Percentiles rank a stretch among this genome's conserved stretches.
Conservation (phyloP, 1,139 yeast genomes). For the Diutina scorzettiae region DNA sequence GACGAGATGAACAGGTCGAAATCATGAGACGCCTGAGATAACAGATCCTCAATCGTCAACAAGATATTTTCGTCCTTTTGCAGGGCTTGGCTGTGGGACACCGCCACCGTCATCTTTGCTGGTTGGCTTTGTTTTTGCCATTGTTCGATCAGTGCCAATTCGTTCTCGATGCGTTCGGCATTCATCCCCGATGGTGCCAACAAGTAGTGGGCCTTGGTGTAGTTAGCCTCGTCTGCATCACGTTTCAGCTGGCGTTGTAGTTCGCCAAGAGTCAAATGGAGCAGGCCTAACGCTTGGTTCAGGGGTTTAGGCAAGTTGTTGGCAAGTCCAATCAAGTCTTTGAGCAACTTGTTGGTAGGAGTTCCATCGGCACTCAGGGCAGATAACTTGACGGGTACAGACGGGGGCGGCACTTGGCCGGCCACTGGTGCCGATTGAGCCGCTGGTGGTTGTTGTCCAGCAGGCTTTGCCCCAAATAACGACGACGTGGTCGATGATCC, state of each 20-base stretch:
- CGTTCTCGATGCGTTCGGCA: conserved; percentile 75
- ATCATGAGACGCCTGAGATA: conserved; percentile 64
- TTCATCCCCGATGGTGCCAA: conserved; percentile 85
- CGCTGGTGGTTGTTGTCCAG: not conserved
- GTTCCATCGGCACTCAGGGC: not conserved
- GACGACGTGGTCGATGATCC: not conserved
- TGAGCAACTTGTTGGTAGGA: conserved; percentile 20
- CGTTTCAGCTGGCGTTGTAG: conserved; percentile 62
- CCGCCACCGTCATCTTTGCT: not conserved
- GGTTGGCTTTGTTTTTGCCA: conserved; percentile 10
- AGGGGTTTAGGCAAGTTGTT: conserved; percentile 54
- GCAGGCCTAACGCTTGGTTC: conserved; percentile 52
- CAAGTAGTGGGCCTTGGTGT: conserved; percentile 81
- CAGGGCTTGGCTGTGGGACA: conserved; percentile 22
- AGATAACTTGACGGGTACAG: not conserved
- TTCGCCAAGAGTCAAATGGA: conserved; percentile 67
- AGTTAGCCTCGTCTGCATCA: conserved; percentile 24
- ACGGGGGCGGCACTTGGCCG: not conserved
- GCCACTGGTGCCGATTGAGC: not conserved
- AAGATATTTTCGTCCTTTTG: conserved; percentile 78
- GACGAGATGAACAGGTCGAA: conserved; percentile 69
- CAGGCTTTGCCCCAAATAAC: not conserved
- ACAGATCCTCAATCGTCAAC: conserved; percentile 73
- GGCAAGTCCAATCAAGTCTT: conserved; percentile 63
- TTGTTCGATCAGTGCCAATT: conserved; percentile 31